A percentile compares a stretch with the other conserved stretches of the same genome.
These are phyloP conservation scores for Candida sanyaensis DNA, from an alignment of 1,139 yeast genomes.

Conservation along the genomic window DNA sequence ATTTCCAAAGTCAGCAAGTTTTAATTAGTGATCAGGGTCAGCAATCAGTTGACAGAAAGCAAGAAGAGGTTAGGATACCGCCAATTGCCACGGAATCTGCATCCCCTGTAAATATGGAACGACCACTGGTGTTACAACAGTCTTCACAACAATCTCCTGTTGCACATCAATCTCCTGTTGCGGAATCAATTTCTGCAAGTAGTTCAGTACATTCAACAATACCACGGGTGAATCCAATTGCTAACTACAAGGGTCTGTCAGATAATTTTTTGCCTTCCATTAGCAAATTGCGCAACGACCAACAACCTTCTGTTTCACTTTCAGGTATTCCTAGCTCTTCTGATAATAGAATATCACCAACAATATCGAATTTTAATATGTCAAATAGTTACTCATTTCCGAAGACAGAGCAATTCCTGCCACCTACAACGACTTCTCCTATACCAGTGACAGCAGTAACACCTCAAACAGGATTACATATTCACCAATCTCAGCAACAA, in stretches of 20 bases:
- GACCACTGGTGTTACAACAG: background rate
- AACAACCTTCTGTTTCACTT: background rate
- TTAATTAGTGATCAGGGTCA: background rate
- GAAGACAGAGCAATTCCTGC: background rate
- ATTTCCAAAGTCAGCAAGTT: background rate
- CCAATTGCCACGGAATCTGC: background rate
- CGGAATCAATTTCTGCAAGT: background rate
- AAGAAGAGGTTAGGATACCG: background rate
- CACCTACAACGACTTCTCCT: background rate
- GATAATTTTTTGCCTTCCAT: constrained; percentile 1
- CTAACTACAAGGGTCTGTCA: background rate
- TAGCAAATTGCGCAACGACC: background rate
- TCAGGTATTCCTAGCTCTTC: background rate
- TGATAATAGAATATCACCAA: background rate
- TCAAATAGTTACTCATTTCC: background rate
- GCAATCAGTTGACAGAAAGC: background rate
- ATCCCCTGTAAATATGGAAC: background rate
- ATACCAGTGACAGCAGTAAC: background rate
- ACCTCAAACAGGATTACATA: background rate
- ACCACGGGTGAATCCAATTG: background rate
- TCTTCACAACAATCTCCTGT: too few relatives aligned
- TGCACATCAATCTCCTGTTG: background rate
- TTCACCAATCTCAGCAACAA: background rate
- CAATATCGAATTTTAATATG: background rate
- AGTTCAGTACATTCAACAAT: background rate